Evolutionary conservation across 2,329 filamentous ascomycete genomes (phyloP), one percentile per base, ranked within the genome.

Genomic region (Cadophora gregata): DNA sequence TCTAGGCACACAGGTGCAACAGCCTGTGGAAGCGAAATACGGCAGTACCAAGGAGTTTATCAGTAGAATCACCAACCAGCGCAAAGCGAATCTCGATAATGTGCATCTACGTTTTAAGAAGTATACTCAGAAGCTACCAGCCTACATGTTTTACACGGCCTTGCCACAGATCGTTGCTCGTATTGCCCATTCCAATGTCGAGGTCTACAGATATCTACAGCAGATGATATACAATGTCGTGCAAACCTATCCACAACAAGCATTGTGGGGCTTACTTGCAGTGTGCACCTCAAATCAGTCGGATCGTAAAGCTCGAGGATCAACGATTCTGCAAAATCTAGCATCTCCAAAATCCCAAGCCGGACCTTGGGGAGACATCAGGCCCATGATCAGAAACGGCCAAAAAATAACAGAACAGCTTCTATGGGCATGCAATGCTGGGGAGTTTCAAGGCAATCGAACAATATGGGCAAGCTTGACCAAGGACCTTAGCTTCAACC

Each of bases 121-220:
- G 79, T 93, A 97, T 77, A 85, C 95, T 21, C 79, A 84, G 25
- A 85, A 88, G 5, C 82, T 94, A 67, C 91, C 92, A 2, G 86
- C 90, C 0, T 94, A 91, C 74, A 86, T 93, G 36, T 93, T 93
- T 78, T 95, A 93, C 76, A 91, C 90, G 1, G 84, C 95, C 6
- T 83, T 99, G 50, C 92, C 96, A 5, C 96, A 99, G 79, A 91
- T 99, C 69, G 92, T 99, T 65, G 96, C 95, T n/a, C 90, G 96
- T 36, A 97, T 99, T 74, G 92, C 92, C 55, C 96, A 99, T 79
- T 88, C 90, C 0, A 92, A 97, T 77, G 79, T 79, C 4, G 86
- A 88, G 1, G 93, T 97, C 1, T 96, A 93, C 79, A 87, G 90
- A 66, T 82, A 92, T 10, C 81, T 99, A 7, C 87, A 90, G 62